Conservation (phyloP, 2,329 filamentous ascomycete species). For the Westerdykella ornata region DNA sequence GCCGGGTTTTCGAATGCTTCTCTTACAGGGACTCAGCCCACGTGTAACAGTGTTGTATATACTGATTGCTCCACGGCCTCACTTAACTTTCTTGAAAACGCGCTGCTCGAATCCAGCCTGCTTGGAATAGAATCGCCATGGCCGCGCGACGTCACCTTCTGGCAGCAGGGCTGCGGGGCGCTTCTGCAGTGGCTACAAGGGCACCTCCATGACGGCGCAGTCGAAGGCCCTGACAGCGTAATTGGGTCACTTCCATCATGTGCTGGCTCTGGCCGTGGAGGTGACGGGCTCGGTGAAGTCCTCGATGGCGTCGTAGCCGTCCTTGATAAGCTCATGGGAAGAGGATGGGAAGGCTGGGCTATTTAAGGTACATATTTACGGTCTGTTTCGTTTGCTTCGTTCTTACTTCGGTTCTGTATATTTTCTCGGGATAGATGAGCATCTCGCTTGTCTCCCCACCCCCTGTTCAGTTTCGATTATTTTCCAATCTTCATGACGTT, state of each 20-base stretch:
- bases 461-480: not conserved
- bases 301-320: constrained; percentile 22
- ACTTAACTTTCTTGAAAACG: constrained; percentile 21
- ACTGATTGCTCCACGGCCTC: constrained; percentile 18
- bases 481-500: not conserved
- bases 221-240: constrained; percentile 13
- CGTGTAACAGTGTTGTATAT: constrained; percentile 13
- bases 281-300: constrained; percentile 24
- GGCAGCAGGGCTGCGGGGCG: constrained; percentile 26
- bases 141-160: constrained; percentile 16
- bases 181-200: constrained; percentile 33
- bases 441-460: too few species aligned
- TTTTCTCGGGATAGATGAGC: not conserved
- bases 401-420: not conserved
- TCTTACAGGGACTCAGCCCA: constrained; percentile 10
- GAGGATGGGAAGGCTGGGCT: constrained; percentile 27
- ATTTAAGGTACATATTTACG: constrained; percentile 11
- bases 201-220: constrained; percentile 16
- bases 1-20: constrained; percentile 12
- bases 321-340: constrained; percentile 25
- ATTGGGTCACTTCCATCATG: constrained; percentile 9
- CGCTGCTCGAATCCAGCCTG: constrained; percentile 13
- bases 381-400: not conserved
- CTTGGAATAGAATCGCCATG: constrained; percentile 11
- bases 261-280: constrained; percentile 9